Evolutionary conservation across 2,329 filamentous ascomycete genomes (phyloP), one percentile per base, ranked within the genome.

Genomic region (Zymoseptoria ardabiliae): DNA sequence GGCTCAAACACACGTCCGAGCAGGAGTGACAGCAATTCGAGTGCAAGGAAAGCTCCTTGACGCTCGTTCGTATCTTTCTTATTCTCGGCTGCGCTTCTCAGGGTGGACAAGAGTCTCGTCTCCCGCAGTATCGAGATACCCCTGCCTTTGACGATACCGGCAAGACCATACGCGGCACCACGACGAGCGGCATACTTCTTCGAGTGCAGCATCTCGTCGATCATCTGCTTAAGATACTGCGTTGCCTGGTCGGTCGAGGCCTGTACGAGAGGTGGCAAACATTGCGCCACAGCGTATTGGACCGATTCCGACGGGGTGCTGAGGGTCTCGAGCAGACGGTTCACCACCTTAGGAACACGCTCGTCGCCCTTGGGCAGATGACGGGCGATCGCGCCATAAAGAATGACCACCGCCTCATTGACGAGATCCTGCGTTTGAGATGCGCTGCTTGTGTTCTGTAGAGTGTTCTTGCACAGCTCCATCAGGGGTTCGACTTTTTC

Each of bases 291-390:
- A 53, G 94, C 94, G 72, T 94, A 97, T 74, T 99, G 94, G 1
- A 99, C 94, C 17, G 90, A 92, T 74, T 99, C 94, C 0, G 94
- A 97, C 25, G 94, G 94, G 11, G 93, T 97, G 73, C 88, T 94
- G 51, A 99, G 79, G 6, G 95, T 97, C 21, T 86, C 85, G 58
- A 99, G 81, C 21, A 99, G 80, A 63, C 91, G 85, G 66, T 93
- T 87, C 55, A 99, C 87, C 52, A 99, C 94, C 58, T 88, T 86
- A 0, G 92, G 91, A 54, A 97, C 85, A 69, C 95, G 92, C 65
- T 85, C 77, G 73, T 99, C 94, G n/a, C 91, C 91, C 7, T 85
- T 76, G 66, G 89, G 85, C 60, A 99, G 78, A 78, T 99, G 94
- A 55, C 90, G 86, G 50, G 92, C 94, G 45, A 99, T 78, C 55